Percentiles rank a stretch among this genome's conserved stretches.
Evolutionary conservation across 176 grass and related monocot species (phyloP).

Genomic region (Pontederia paniculata): DNA sequence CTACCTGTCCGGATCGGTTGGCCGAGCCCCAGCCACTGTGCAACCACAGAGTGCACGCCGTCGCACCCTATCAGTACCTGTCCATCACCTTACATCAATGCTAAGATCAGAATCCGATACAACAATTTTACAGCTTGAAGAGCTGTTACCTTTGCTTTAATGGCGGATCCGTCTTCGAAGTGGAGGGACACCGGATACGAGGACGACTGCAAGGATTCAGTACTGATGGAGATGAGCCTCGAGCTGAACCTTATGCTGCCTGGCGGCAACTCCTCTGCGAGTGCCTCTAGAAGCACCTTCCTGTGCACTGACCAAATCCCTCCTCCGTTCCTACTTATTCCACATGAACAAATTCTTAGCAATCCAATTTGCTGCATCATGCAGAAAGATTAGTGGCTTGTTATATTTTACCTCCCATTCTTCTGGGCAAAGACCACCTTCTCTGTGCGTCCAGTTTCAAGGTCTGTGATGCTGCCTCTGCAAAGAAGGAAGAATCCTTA

Average conservation of each 20-base stretch:
- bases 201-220: constrained; percentile 9
- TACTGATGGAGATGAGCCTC: constrained; percentile 37
- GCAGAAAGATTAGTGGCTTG: neutral
- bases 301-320: constrained; percentile 27
- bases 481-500: no score
- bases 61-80: constrained; percentile 32
- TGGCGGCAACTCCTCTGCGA: constrained; percentile 48
- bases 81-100: no score
- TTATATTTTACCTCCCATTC: neutral
- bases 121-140: no score
- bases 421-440: no score
- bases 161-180: constrained; percentile 44
- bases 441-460: no score
- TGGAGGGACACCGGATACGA: constrained; percentile 23
- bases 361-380: constrained; percentile 3
- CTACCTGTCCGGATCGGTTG: constrained; percentile 6
- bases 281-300: constrained; percentile 40
- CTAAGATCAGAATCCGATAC: no score
- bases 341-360: neutral
- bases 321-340: neutral
- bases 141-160: constrained; percentile 74
- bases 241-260: constrained; percentile 60
- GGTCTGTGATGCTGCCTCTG: neutral
- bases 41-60: constrained; percentile 29
- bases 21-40: constrained; percentile 23